These are phyloP conservation scores for Exophiala alcalophila DNA, from an alignment of 2,329 filamentous ascomycete genomes.

Conservation along the genomic window DNA sequence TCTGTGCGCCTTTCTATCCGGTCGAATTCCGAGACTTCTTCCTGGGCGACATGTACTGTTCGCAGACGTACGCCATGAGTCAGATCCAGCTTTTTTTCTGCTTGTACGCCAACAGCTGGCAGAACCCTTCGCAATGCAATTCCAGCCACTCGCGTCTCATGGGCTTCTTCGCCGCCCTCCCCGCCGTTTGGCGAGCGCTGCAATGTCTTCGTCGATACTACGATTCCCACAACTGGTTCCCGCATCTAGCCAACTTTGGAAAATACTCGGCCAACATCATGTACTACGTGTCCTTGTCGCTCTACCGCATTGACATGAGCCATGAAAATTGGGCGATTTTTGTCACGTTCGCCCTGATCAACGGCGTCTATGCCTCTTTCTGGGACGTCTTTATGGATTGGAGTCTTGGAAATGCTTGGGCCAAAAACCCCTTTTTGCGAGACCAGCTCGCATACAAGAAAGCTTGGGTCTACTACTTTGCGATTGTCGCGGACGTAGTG, in stretches of 20 bases:
- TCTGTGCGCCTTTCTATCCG: conserved; percentile 81
- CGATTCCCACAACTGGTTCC: conserved; percentile 83
- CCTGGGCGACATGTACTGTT: conserved; percentile 96
- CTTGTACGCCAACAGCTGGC: conserved; percentile 78
- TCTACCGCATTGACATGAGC: conserved; percentile 71
- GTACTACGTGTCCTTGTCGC: conserved; percentile 71
- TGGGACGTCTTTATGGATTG: conserved; percentile 99
- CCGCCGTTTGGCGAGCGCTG: conserved; percentile 83
- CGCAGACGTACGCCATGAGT: conserved; percentile 82
- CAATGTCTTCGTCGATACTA: conserved; percentile 88
- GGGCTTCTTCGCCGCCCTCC: conserved; percentile 80
- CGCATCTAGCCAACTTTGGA: conserved; percentile 85
- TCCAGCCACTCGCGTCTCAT: conserved; percentile 78
- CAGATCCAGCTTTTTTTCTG: conserved; percentile 95
- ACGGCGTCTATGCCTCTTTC: conserved; percentile 76
- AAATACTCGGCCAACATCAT: conserved; percentile 87
- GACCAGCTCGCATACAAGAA: conserved; percentile 76
- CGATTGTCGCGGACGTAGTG: conserved; percentile 79
- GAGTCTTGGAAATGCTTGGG: conserved; percentile 76
- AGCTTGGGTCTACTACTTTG: conserved; percentile 78
- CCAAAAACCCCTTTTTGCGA: conserved; percentile 66
- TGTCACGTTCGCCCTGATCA: conserved; percentile 75
- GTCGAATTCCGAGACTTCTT: conserved; percentile 98
- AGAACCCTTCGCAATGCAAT: conserved; percentile 72
- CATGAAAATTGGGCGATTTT: conserved; percentile 65